These are phyloP conservation scores for Botrytis hyacinthi DNA, from an alignment of 2,329 filamentous ascomycete species.

Conservation along the genomic window DNA sequence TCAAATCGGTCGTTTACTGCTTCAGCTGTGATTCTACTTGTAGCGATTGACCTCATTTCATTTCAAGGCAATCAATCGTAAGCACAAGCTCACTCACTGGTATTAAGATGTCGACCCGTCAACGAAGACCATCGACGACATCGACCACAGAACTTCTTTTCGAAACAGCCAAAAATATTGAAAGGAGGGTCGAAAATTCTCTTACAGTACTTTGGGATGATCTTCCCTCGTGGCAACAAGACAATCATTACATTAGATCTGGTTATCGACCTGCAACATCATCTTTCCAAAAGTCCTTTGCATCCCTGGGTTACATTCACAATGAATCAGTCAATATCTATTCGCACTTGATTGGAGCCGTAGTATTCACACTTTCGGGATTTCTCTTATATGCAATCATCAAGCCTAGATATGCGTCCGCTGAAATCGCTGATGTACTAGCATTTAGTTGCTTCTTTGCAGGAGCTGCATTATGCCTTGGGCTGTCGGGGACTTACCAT, in stretches of 20 bases:
- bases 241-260: conserved; percentile 67
- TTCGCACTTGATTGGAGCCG: conserved; percentile 64
- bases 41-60: not conserved
- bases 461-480: conserved; percentile 69
- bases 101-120: conserved; percentile 31
- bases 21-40: not conserved
- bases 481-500: conserved; percentile 84
- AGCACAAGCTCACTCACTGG: not conserved
- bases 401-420: conserved; percentile 63
- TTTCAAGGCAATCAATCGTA: not conserved
- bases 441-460: conserved; percentile 78
- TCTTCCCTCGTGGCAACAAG: conserved; percentile 53
- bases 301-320: conserved; percentile 61
- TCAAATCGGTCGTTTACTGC: not conserved
- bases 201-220: conserved; percentile 51
- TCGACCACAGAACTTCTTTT: conserved; percentile 29
- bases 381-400: conserved; percentile 56
- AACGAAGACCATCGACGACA: conserved; percentile 31
- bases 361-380: conserved; percentile 54
- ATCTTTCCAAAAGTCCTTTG: conserved; percentile 57
- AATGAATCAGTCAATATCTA: conserved; percentile 68
- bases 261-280: conserved; percentile 64
- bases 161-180: conserved; percentile 31
- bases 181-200: conserved; percentile 41
- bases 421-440: conserved; percentile 60